Evolutionary conservation across 1,284 basidiomycete species (phyloP), one percentile per base, ranked within the genome.

Genomic region (Agroathelia rolfsii): DNA sequence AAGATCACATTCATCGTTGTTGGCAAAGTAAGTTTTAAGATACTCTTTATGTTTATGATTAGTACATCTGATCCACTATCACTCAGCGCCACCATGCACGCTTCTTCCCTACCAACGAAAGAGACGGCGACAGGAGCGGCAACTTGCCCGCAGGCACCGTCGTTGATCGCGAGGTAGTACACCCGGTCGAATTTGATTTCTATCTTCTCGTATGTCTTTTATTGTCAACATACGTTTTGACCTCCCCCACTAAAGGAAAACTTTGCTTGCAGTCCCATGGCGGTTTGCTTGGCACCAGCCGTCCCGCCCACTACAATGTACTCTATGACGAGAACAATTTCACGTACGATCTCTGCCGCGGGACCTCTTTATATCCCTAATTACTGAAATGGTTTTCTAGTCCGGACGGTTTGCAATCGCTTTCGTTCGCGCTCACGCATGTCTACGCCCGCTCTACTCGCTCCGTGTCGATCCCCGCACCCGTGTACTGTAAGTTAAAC

Each of bases 361-460:
- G 14, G 20, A 7, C 15, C 32, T 15, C 6, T 18, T 37, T 28
- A 12, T n/a, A 20, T 18, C 29, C 9, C 1, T 7, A 19, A 10
- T 10, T 33, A 15, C 18, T 31, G 18, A 40, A 28, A 39, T 7
- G 5, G 3, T 26, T 12, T 35, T 26, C 32, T 43, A 80, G 76
- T 14, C 62, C 78, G 10, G 79, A 84, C 47, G 63, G 66, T 25
- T 48, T 85, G 7, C 82, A 85, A 41, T 65, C 70, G 2, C 52
- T 88, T 2, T 76, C 82, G 0, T 87, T 81, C 42, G 72, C 80
- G 1, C 55, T 88, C 1, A 86, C 81, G 47, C 84, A 86, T 42
- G 76, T 86, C 7, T 89, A 87, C 47, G 82, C 82, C 1, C 68
- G 85, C 2, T 76, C 80, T 9, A 88, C 85, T 1, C 73, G 86